Conservation (phyloP, 208 protist species). For the Leishmania lainsoni region DNA sequence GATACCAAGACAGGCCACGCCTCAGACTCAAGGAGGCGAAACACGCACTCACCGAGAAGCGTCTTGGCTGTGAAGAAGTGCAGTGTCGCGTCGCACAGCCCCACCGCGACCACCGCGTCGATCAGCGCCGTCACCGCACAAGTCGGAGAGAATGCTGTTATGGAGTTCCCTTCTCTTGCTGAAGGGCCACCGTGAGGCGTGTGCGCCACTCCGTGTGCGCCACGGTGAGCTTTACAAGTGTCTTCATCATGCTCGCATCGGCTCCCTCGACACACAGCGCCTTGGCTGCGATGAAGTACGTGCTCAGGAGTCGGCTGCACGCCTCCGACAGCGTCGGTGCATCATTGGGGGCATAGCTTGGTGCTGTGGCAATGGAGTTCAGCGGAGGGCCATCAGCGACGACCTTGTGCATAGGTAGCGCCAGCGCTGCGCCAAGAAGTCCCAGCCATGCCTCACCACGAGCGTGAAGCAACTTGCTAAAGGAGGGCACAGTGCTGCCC, state of each 20-base stretch:
- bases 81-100: conserved; percentile 77
- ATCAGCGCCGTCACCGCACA: conserved; percentile 52
- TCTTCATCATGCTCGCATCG: conserved; percentile 75
- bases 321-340: conserved; percentile 49
- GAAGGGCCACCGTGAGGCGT: conserved; percentile 9
- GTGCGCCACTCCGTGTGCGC: conserved; percentile 62
- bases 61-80: conserved; percentile 69
- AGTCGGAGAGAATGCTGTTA: neutral
- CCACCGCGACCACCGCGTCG: conserved; percentile 77
- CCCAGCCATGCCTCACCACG: conserved; percentile 43
- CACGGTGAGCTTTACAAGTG: conserved; percentile 69
- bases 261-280: conserved; percentile 43
- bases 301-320: conserved; percentile 58
- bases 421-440: conserved; percentile 24
- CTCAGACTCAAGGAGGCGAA: conserved; percentile 46
- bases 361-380: neutral
- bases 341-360: neutral
- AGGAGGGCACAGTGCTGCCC: conserved; percentile 2
- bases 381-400: neutral
- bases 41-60: conserved; percentile 55
- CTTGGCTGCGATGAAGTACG: conserved; percentile 78
- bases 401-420: conserved; percentile 8
- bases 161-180: neutral
- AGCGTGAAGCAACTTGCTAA: conserved; percentile 21
- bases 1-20: conserved; percentile 23